These are phyloP conservation scores for Platanthera zijinensis DNA, from an alignment of 106 monocot species.

Conservation along the genomic window DNA sequence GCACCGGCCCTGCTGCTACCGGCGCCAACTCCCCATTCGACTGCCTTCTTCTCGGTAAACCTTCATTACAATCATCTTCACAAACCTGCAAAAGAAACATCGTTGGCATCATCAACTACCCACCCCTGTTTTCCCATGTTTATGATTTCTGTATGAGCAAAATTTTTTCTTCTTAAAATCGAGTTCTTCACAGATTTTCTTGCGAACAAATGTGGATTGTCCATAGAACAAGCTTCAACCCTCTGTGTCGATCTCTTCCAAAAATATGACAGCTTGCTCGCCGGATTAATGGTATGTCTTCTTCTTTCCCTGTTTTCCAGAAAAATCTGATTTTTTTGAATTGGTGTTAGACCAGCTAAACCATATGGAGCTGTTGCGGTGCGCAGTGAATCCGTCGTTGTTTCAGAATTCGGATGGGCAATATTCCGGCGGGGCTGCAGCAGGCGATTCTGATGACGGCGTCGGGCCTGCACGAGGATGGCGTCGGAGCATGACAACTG, in stretches of 20 bases:
- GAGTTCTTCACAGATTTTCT: constrained; percentile 33
- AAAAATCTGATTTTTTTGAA: no score
- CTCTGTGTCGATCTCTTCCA: constrained; percentile 72
- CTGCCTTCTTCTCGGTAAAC: constrained; percentile 70
- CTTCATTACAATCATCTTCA: background rate
- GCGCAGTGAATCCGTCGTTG: no score
- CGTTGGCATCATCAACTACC: constrained; percentile 27
- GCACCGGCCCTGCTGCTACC: background rate
- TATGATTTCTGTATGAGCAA: background rate
- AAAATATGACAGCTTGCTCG: constrained; percentile 61
- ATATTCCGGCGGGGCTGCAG: no score
- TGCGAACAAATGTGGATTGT: constrained; percentile 26
- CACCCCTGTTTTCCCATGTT: background rate
- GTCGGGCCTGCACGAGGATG: no score
- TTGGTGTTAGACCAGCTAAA: no score
- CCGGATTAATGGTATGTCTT: constrained; percentile 43
- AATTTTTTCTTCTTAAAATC: background rate
- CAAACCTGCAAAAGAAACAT: constrained; percentile 52
- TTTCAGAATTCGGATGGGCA: no score
- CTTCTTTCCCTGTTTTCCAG: background rate
- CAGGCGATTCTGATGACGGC: no score
- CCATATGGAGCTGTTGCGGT: no score
- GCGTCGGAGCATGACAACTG: no score
- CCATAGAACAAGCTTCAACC: constrained; percentile 29
- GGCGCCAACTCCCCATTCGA: constrained; percentile 33